A percentile compares a stretch with the other conserved stretches of the same genome.
These are phyloP conservation scores for Adansonia madagascariensis DNA, from an alignment of 441 rosid genomes.

Conservation along the genomic window DNA sequence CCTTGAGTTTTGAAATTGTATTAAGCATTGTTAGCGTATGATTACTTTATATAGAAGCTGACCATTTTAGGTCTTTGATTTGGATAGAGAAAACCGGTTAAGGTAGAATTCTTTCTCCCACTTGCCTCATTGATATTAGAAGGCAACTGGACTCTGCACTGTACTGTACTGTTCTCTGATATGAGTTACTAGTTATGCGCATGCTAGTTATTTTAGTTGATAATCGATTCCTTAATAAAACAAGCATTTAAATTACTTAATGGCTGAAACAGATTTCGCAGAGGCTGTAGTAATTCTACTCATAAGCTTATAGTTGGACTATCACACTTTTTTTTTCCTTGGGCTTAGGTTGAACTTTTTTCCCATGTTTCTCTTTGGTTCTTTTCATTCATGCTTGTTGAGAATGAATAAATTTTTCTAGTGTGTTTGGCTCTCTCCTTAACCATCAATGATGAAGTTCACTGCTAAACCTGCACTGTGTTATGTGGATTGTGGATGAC, in stretches of 20 bases:
- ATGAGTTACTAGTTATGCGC: neutral
- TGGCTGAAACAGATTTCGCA: neutral
- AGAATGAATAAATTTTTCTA: neutral
- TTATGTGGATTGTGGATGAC: neutral
- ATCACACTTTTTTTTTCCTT: neutral
- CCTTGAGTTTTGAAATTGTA: neutral
- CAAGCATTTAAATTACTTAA: constrained; percentile 7
- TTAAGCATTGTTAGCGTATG: neutral
- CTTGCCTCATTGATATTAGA: neutral
- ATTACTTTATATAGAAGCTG: neutral
- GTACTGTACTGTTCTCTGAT: neutral
- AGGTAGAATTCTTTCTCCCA: neutral
- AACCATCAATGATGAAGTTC: neutral
- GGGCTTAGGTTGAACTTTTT: neutral
- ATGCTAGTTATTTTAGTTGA: neutral
- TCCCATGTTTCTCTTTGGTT: neutral
- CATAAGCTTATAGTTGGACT: constrained; percentile 1
- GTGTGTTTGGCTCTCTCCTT: neutral
- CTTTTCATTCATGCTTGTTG: neutral
- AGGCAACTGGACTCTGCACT: neutral
- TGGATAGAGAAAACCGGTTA: constrained; percentile 11
- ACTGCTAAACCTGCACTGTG: neutral
- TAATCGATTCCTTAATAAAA: neutral
- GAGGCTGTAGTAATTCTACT: neutral
- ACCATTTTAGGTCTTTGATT: neutral